Conservation (phyloP, 805 yeast species). For the Wickerhamiella sergipiensis region DNA sequence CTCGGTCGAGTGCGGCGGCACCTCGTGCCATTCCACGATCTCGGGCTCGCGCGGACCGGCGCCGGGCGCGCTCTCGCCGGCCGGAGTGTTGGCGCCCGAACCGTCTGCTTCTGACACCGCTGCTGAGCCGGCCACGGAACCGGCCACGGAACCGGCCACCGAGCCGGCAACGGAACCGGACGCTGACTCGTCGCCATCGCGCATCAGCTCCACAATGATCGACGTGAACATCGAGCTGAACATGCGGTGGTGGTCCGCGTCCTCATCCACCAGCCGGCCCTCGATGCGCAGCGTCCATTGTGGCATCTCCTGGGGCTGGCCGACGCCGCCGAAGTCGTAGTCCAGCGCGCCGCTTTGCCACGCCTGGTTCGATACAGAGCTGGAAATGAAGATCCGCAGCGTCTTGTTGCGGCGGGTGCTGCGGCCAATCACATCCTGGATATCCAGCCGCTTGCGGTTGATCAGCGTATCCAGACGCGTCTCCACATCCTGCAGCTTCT, state of each 20-base stretch:
- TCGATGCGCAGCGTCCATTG: slow-evolving; percentile 79
- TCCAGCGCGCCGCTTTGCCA: slow-evolving; percentile 46
- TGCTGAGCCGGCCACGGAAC: background rate
- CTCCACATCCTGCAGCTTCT: slow-evolving; percentile 68
- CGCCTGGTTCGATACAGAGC: slow-evolving; percentile 72
- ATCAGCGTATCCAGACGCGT: slow-evolving; percentile 65
- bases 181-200: slow-evolving; percentile 1
- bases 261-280: slow-evolving; percentile 56
- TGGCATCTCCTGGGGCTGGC: slow-evolving; percentile 28
- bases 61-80: background rate
- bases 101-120: background rate
- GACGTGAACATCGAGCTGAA: slow-evolving; percentile 75
- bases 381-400: slow-evolving; percentile 70
- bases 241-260: slow-evolving; percentile 38
- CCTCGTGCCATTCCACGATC: slow-evolving; percentile 83
- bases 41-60: slow-evolving; percentile 7
- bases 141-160: too few species aligned
- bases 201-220: slow-evolving; percentile 60
- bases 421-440: slow-evolving; percentile 53
- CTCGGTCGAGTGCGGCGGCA: slow-evolving; percentile 15
- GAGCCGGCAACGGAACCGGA: too few species aligned
- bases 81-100: background rate
- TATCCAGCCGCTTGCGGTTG: slow-evolving; percentile 70
- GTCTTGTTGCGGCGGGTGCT: slow-evolving; percentile 39
- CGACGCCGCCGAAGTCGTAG: slow-evolving; percentile 12